These are phyloP conservation scores for Allomyces javanicus DNA, from an alignment of 192 early-diverging fungal genomes.

Conservation along the genomic window DNA sequence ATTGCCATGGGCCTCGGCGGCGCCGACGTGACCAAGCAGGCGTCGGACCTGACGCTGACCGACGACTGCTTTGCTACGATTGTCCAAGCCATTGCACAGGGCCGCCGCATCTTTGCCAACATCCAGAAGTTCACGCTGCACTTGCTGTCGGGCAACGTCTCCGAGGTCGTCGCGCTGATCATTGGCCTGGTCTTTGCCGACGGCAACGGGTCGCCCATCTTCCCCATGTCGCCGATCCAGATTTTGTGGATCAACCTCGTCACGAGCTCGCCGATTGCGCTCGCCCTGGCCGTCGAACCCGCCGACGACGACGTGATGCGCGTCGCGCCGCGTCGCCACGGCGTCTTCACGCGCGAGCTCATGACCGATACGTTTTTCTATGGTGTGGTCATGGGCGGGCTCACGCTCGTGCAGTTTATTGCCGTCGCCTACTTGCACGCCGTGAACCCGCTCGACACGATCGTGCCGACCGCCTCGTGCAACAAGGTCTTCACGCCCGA, in stretches of 20 bases:
- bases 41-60: slow-evolving; percentile 86
- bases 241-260: slow-evolving; percentile 66
- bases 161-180: slow-evolving; percentile 92
- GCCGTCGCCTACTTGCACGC: slow-evolving; percentile 43
- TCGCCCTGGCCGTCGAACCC: slow-evolving; percentile 77
- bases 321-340: slow-evolving; percentile 40
- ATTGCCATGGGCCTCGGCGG: slow-evolving; percentile 93
- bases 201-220: slow-evolving; percentile 30
- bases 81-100: slow-evolving; percentile 75
- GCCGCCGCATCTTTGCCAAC: slow-evolving; percentile 89
- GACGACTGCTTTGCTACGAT: slow-evolving; percentile 95
- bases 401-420: slow-evolving; percentile 53
- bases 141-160: slow-evolving; percentile 89
- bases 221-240: slow-evolving; percentile 58
- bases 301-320: slow-evolving; percentile 67
- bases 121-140: slow-evolving; percentile 95
- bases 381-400: slow-evolving; percentile 35
- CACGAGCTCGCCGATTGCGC: slow-evolving; percentile 57
- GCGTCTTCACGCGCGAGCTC: slow-evolving; percentile 16
- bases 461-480: neutral
- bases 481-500: neutral
- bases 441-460: slow-evolving; percentile 17
- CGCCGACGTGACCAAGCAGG: slow-evolving; percentile 95
- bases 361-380: slow-evolving; percentile 49
- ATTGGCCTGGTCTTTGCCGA: slow-evolving; percentile 65